Conservation (phyloP, 768 basidiomycete species). For the Leccinum obscurum region DNA sequence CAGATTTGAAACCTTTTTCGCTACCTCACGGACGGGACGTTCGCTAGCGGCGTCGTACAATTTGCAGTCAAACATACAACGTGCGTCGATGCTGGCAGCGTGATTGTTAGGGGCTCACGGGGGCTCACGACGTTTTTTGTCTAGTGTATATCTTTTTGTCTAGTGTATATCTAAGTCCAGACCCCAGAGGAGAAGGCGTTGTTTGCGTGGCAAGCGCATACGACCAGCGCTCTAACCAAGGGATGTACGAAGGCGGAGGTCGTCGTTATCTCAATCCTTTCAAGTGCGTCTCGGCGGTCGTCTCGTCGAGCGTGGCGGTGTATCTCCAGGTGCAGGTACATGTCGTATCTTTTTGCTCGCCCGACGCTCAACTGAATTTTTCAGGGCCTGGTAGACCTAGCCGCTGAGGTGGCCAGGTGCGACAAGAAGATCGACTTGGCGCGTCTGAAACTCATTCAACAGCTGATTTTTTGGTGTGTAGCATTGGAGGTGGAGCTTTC, state of each 20-base stretch:
- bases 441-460: too few relatives aligned
- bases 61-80: too few relatives aligned
- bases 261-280: constrained; percentile 39
- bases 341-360: constrained; percentile 18
- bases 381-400: constrained; percentile 88
- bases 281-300: constrained; percentile 80
- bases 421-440: too few relatives aligned
- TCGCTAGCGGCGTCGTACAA: too few relatives aligned
- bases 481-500: too few relatives aligned
- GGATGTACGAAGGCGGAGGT: constrained; percentile 79
- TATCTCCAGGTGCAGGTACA: constrained; percentile 83
- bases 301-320: constrained; percentile 58
- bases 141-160: too few relatives aligned
- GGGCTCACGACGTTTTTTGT: too few relatives aligned
- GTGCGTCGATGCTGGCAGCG: too few relatives aligned
- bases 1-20: accelerated
- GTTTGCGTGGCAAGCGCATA: constrained; percentile 69
- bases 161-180: constrained; percentile 55
- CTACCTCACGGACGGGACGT: too few relatives aligned
- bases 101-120: too few relatives aligned
- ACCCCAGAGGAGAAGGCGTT: constrained; percentile 51
- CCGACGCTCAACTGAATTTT: constrained; percentile 1
- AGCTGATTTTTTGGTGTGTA: too few relatives aligned
- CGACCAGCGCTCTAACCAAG: constrained; percentile 83
- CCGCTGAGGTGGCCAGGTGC: constrained; percentile 81